Evolutionary conservation across 768 basidiomycete genomes (phyloP), one percentile per base, ranked within the genome.

Genomic region (Coprinopsis cinerea): DNA sequence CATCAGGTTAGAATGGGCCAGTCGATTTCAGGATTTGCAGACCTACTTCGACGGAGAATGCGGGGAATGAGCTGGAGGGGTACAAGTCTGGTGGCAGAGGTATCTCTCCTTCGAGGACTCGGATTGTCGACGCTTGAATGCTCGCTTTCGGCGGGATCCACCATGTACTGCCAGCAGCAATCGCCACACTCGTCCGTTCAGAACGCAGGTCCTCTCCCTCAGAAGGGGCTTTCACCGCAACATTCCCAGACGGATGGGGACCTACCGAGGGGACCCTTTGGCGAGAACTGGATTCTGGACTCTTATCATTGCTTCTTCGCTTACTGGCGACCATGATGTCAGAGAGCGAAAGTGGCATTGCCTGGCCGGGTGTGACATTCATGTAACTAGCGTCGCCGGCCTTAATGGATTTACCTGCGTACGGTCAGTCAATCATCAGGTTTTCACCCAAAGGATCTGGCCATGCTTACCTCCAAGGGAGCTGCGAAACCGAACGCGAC

Each of bases 31-130:
- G 22, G 18, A 3, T n/a, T 13, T 11, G n/a, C 37, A 7, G 9
- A 23, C 56, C 22, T 26, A 60, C 59, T 47, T 54, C 23, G 42
- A 60, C 47, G 14, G 22, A 36, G 30, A 58, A 56, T 43, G 47
- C 35, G 30, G 57, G 47, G 22, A 55, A 58, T 41, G 46, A 41
- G 39, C 55, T 54, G 6, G 51, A 52, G 4, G 59, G 47, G 20
- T 52, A 49, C 7, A 60, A 49, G 20, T 25, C 27, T 17, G 39
- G 47, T 6, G 52, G 45, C 4, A 60, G 32, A 44, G 53, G 53
- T 3, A 60, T 51, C 51, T 60, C 59, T 1, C 59, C 59, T 20
- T 58, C 48, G 17, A 60, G 36, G n/a, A 20, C 7, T 2, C 53
- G 50, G 2, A 24, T 24, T 10, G 26, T 22, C 15, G 39, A 11